phyloP scores from a whole-genome alignment of 768 basidiomycete species.

The Leccinum longicurvipes region DNA sequence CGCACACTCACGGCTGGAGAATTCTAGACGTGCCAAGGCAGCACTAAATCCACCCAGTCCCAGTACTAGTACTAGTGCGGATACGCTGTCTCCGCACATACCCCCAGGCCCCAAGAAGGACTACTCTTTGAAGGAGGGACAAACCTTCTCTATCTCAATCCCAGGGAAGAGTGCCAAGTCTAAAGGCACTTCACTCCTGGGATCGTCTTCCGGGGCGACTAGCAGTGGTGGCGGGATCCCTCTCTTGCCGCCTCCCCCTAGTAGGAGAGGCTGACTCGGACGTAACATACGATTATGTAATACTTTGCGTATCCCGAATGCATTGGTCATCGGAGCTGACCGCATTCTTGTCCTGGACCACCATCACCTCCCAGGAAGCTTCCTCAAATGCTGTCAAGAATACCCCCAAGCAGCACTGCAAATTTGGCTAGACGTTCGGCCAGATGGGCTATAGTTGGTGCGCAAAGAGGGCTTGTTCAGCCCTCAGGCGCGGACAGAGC shows the following conservation, averaged over 20 bases:
- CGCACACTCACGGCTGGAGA: background rate
- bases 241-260: slow-evolving; percentile 82
- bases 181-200: slow-evolving; percentile 37
- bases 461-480: slow-evolving; percentile 66
- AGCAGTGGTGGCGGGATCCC: slow-evolving; percentile 46
- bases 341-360: slow-evolving; percentile 9
- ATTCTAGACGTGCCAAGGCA: slow-evolving; percentile 58
- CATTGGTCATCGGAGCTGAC: slow-evolving; percentile 7
- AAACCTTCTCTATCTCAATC: slow-evolving; percentile 89
- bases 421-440: slow-evolving; percentile 28
- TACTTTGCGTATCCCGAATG: background rate
- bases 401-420: slow-evolving; percentile 39
- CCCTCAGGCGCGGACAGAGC: slow-evolving; percentile 82
- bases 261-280: slow-evolving; percentile 46
- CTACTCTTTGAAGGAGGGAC: slow-evolving; percentile 90
- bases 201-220: slow-evolving; percentile 29
- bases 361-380: slow-evolving; percentile 8
- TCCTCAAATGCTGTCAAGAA: slow-evolving; percentile 53
- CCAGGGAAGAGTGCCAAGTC: slow-evolving; percentile 65
- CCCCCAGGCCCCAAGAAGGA: slow-evolving; percentile 86
- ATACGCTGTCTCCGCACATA: slow-evolving; percentile 59
- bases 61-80: slow-evolving; percentile 37
- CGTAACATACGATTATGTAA: slow-evolving; percentile 21
- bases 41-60: slow-evolving; percentile 52
- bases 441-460: slow-evolving; percentile 18